Evolutionary conservation across 148 eudicot species (phyloP), one percentile per base, ranked within the genome.

Genomic region (Polygonum aviculare): DNA sequence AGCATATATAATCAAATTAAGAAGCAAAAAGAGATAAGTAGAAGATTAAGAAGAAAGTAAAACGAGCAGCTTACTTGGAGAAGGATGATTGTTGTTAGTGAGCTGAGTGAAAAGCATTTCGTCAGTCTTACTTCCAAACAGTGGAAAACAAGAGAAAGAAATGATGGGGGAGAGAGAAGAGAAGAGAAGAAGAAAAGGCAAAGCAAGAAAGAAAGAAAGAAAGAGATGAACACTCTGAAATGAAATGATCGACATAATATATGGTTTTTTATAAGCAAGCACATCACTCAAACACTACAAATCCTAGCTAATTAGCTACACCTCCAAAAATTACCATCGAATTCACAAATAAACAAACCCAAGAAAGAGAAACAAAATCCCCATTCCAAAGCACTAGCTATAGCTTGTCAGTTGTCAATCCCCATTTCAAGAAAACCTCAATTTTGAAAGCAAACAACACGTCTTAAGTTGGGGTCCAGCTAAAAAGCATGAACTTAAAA

Each of bases 51-150:
- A 26, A 26, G 57, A 76, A 73, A 72, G 54, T 48, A 19, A 50
- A 41, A 36, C 0, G 35, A 54, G n/a, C 41, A 21, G 36, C 69
- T 74, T 77, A 15, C 50, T 8, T 47, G 39, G n/a, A 14, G 19
- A 48, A 35, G 72, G 44, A 38, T 36, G 36, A 21, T 14, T 67
- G 44, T 14, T 36, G 9, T 67, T 67, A 31, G 72, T 14, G 3
- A 75, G 67, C 38, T 18, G 72, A 59, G 26, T 9, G 26, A 10
- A 67, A 31, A 14, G 54, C 54, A 48, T 72, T 72, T 44, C 75
- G 75, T 72, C 75, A 72, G 52, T 19, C 54, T 78, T 87, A 83
- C 86, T 81, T 80, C 22, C 44, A 26, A 78, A 87, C 88, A 87
- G 88, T 81, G 75, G 74, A 36, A n/a, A 70, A 75, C 38, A 75